These are phyloP conservation scores for Yarrowia bubula DNA, from an alignment of 805 yeast species.

Conservation along the genomic window DNA sequence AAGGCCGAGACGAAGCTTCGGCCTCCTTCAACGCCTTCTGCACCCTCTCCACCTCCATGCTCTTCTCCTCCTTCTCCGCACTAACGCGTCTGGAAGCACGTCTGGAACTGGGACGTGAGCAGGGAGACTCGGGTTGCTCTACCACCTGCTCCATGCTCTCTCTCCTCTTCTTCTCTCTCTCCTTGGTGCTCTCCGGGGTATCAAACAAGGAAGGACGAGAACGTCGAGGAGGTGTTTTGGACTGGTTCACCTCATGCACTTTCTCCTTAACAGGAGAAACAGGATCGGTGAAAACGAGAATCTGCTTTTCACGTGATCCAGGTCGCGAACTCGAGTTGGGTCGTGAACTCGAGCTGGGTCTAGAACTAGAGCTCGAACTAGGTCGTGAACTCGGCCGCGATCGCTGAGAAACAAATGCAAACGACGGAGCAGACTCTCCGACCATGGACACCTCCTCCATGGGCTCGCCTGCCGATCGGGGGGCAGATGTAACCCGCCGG, in stretches of 20 bases:
- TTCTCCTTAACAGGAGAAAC: neutral
- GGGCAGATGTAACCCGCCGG: neutral
- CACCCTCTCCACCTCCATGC: neutral
- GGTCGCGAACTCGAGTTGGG: neutral
- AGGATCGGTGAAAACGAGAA: slow-evolving; percentile 5
- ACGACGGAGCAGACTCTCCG: neutral
- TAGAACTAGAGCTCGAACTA: neutral
- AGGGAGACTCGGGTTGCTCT: slow-evolving; percentile 5
- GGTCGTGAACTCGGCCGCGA: neutral
- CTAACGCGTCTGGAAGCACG: neutral
- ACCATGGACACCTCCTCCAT: neutral
- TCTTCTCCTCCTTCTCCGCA: neutral
- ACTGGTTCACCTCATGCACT: neutral
- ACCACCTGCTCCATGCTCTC: slow-evolving; percentile 22
- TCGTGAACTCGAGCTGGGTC: neutral
- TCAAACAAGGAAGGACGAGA: slow-evolving; percentile 1
- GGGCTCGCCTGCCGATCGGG: neutral
- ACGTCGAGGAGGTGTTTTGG: slow-evolving; percentile 1
- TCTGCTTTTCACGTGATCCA: slow-evolving; percentile 16
- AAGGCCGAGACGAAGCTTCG: no score
- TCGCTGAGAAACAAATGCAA: neutral
- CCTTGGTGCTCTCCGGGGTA: slow-evolving; percentile 9
- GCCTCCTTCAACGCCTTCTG: neutral
- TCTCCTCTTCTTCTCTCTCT: slow-evolving; percentile 3
- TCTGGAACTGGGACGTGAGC: neutral